These are phyloP conservation scores for Cystoisospora suis DNA, from an alignment of 169 alveolate genomes.

Conservation along the genomic window DNA sequence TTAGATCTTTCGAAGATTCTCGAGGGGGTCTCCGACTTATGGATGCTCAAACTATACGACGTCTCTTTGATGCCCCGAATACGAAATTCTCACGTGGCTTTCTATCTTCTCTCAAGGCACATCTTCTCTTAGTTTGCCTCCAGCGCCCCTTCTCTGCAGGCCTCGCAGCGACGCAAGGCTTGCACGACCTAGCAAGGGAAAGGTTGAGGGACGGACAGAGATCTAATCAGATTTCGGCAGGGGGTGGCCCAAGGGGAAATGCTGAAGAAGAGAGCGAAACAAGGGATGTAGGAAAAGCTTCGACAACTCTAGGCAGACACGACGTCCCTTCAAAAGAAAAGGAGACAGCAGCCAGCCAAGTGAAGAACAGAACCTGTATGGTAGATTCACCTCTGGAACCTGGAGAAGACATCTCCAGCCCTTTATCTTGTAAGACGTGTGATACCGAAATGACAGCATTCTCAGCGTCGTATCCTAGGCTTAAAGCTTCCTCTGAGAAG, in stretches of 20 bases:
- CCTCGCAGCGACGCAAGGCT: not conserved
- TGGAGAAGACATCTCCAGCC: no score
- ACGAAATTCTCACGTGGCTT: not conserved
- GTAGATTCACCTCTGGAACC: no score
- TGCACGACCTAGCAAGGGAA: no score
- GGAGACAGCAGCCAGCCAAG: not conserved
- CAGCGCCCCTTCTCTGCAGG: conserved; percentile 8
- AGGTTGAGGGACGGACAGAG: no score
- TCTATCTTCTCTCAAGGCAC: not conserved
- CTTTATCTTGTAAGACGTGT: no score
- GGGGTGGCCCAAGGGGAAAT: not conserved
- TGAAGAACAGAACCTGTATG: no score
- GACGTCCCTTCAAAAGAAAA: not conserved
- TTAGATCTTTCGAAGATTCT: not conserved
- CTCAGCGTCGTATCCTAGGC: no score
- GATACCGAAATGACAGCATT: no score
- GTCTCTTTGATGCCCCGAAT: not conserved
- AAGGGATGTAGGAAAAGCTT: not conserved
- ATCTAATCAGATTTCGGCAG: not conserved
- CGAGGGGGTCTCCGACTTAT: not conserved
- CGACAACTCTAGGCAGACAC: not conserved
- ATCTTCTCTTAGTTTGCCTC: not conserved
- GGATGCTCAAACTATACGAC: not conserved
- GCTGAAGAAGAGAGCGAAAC: not conserved
- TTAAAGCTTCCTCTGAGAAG: no score